Percentiles rank a stretch among this genome's conserved stretches.
Conservation (phyloP, 176 grass and related monocot genomes). For the Aegilops speltoides region DNA sequence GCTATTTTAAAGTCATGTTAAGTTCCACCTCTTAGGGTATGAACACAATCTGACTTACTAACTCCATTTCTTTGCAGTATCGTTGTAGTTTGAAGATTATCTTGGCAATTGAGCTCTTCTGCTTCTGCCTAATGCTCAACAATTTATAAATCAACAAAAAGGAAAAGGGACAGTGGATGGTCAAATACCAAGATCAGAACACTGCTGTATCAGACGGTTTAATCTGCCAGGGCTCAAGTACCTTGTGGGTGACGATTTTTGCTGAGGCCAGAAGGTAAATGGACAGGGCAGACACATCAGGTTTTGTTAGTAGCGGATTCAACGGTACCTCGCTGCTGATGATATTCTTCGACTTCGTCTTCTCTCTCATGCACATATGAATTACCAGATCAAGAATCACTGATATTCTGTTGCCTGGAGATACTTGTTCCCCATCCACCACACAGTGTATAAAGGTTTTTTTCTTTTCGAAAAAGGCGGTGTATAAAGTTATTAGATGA, state of each 20-base stretch:
- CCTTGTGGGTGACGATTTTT: not conserved
- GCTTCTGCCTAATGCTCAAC: conserved; percentile 10
- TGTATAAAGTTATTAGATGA: conserved; percentile 12
- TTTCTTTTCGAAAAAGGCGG: no score
- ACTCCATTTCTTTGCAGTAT: conserved; percentile 12
- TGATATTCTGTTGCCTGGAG: not conserved
- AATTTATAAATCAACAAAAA: not conserved
- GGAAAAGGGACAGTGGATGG: not conserved
- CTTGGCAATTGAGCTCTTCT: not conserved
- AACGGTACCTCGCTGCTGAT: conserved; percentile 37
- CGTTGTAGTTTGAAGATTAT: conserved; percentile 15
- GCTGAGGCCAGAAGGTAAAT: conserved; percentile 29
- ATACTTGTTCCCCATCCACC: conserved; percentile 13
- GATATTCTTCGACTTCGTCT: conserved; percentile 68
- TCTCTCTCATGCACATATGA: conserved; percentile 30
- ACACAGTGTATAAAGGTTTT: not conserved
- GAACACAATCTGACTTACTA: not conserved
- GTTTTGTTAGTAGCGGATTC: conserved; percentile 75
- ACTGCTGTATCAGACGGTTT: conserved; percentile 14
- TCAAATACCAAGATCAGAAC: not conserved
- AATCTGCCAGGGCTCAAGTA: conserved; percentile 7
- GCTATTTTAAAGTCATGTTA: not conserved
- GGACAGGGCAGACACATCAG: conserved; percentile 69
- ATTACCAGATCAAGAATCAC: conserved; percentile 16
- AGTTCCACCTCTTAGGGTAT: not conserved